Evolutionary conservation across 805 yeast species (phyloP).

Genomic region (Wickerhamiella alocasiicola): DNA sequence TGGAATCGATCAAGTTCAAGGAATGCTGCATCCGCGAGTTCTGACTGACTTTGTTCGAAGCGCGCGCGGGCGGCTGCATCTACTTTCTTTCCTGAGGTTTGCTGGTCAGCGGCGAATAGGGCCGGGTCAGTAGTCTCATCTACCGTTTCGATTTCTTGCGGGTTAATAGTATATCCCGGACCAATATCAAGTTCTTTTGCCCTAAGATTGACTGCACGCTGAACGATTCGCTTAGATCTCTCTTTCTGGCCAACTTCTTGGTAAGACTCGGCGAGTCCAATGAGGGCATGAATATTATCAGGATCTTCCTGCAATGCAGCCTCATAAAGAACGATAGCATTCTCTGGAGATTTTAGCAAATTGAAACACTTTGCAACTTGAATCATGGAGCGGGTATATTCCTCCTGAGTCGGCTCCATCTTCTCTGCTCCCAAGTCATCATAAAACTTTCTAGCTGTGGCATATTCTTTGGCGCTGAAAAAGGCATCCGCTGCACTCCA

Average conservation of each 20-base stretch:
- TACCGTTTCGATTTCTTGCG: background rate
- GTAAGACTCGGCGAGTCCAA: slow-evolving; percentile 71
- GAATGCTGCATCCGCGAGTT: slow-evolving; percentile 17
- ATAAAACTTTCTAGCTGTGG: slow-evolving; percentile 65
- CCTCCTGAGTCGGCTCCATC: slow-evolving; percentile 22
- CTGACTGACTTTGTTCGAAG: slow-evolving; percentile 26
- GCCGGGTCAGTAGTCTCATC: slow-evolving; percentile 6
- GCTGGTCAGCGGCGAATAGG: slow-evolving; percentile 11
- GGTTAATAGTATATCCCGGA: background rate
- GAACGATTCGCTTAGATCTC: slow-evolving; percentile 25
- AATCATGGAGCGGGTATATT: slow-evolving; percentile 30
- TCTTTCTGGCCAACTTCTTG: slow-evolving; percentile 31
- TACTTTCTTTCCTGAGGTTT: slow-evolving; percentile 15
- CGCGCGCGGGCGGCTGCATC: slow-evolving; percentile 42
- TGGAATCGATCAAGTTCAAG: slow-evolving; percentile 41
- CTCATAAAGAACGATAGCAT: slow-evolving; percentile 24
- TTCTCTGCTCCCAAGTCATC: slow-evolving; percentile 36
- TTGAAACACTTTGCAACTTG: slow-evolving; percentile 67
- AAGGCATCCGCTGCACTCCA: slow-evolving; percentile 64
- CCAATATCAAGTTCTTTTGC: slow-evolving; percentile 7
- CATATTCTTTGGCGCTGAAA: slow-evolving; percentile 53
- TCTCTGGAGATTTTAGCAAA: slow-evolving; percentile 45
- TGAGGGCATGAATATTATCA: slow-evolving; percentile 54
- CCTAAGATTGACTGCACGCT: slow-evolving; percentile 22
- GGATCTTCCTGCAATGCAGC: slow-evolving; percentile 21